Evolutionary conservation across 2,329 filamentous ascomycete species (phyloP), one percentile per base, ranked within the genome.

Genomic region (Graphium sp.): DNA sequence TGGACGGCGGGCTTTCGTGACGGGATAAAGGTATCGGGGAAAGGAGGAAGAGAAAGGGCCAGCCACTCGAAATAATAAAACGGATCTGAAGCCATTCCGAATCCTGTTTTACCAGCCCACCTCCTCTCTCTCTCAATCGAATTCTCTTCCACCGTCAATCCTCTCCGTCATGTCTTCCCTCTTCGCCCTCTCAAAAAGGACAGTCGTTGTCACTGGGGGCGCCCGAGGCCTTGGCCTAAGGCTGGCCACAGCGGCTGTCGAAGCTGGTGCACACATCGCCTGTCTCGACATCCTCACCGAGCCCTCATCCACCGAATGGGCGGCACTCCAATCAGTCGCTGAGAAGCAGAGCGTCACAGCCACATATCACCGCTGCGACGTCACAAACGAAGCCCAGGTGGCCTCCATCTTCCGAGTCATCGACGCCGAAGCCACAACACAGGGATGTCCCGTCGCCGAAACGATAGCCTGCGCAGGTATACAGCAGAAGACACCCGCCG

Each of bases 151-250:
- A n/a, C n/a, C n/a, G n/a, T n/a, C n/a, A n/a, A n/a, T n/a, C n/a
- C n/a, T n/a, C n/a, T n/a, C 14, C 25, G 25, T 18, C 14, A n/a
- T 27, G n/a, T 16, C 25, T 5, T 18, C 18, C 18, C 50, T 59
- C 19, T 61, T 64, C 39, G 60, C 59, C 5, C 53, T 65, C 7
- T 42, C 47, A 23, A 49, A 48, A 23, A 53, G 49, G 35, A 62
- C 56, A 0, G 46, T 57, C 15, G 53, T 49, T 20, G 60, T 67
- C 23, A 66, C 63, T 1, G 62, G 62, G 6, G 62, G 56, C 23
- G 60, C 53, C 7, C 55, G 60, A 11, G 61, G 62, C 10, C 47
- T 67, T 1, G 62, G 62, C 10, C 56, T 66, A 22, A 56, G 54
- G 12, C 49, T 66, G 10, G 55, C 62, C 5, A 46, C 48, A 17